Conservation (phyloP, 2,329 filamentous ascomycete genomes). For the Pestalotiopsis sp. region DNA sequence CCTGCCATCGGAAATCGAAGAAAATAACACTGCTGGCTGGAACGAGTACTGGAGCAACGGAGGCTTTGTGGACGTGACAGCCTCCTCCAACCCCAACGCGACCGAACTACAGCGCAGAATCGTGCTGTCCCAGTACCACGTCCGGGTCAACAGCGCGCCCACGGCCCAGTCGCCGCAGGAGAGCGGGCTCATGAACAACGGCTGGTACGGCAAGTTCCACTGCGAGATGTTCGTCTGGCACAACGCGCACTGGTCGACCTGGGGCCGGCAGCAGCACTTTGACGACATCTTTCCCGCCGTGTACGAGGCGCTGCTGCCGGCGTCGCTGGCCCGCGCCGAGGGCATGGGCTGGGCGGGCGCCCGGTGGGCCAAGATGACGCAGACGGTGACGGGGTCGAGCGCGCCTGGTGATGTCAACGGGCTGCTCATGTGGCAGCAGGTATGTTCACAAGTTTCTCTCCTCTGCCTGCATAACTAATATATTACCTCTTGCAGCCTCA, state of each 20-base stretch:
- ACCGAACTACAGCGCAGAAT: conserved; percentile 46
- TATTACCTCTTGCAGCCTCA: conserved; percentile 38
- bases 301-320: conserved; percentile 35
- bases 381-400: conserved; percentile 42
- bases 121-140: conserved; percentile 44
- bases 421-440: conserved; percentile 53
- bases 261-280: conserved; percentile 39
- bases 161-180: conserved; percentile 42
- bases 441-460: conserved; percentile 1
- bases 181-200: conserved; percentile 47
- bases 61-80: conserved; percentile 44
- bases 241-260: conserved; percentile 41
- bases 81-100: conserved; percentile 36
- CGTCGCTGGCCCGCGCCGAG: conserved; percentile 31
- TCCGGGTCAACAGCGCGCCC: conserved; percentile 44
- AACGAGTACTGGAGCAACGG: conserved; percentile 40
- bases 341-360: conserved; percentile 37
- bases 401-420: conserved; percentile 54
- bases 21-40: conserved; percentile 32
- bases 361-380: conserved; percentile 52
- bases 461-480: neutral
- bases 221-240: conserved; percentile 49
- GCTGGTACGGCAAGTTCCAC: conserved; percentile 47
- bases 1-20: conserved; percentile 25
- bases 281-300: conserved; percentile 39